Conservation (phyloP, 495 filamentous ascomycete genomes). For the Penicillium longicatenatum region DNA sequence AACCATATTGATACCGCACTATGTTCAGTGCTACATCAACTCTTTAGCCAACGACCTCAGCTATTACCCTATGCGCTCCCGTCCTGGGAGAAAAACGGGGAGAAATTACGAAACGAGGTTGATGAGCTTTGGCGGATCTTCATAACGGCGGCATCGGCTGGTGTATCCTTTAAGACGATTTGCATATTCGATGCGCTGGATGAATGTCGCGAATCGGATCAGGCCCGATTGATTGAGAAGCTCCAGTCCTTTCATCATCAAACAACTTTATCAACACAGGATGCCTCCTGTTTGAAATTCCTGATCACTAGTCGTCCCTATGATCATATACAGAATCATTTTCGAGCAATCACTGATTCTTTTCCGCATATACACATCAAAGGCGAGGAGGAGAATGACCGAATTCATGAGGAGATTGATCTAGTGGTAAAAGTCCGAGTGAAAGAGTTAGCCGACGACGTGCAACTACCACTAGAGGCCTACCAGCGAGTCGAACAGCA, state of each 20-base stretch:
- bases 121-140: conserved; percentile 37
- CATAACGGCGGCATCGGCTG: conserved; percentile 19
- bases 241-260: conserved; percentile 13
- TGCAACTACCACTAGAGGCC: conserved; percentile 9
- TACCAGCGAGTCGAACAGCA: conserved; percentile 16
- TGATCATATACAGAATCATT: conserved; percentile 32
- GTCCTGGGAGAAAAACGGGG: conserved; percentile 29
- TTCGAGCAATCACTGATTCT: conserved; percentile 16
- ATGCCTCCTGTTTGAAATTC: conserved; percentile 37
- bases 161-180: conserved; percentile 22
- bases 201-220: conserved; percentile 33
- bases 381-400: conserved; percentile 38
- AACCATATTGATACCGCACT: conserved; percentile 34
- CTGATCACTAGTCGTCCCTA: conserved; percentile 49
- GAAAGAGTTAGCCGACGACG: conserved; percentile 21
- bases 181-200: conserved; percentile 47
- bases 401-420: conserved; percentile 40
- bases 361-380: conserved; percentile 33
- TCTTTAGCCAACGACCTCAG: conserved; percentile 31
- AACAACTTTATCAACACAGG: neutral
- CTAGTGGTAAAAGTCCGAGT: conserved; percentile 35
- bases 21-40: conserved; percentile 45
- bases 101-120: conserved; percentile 23
- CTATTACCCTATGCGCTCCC: conserved; percentile 31
- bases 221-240: conserved; percentile 26